A percentile compares a stretch with the other conserved stretches of the same genome.
These are phyloP conservation scores for Xylaria multiplex DNA, from an alignment of 2,329 filamentous ascomycete genomes.

Conservation along the genomic window DNA sequence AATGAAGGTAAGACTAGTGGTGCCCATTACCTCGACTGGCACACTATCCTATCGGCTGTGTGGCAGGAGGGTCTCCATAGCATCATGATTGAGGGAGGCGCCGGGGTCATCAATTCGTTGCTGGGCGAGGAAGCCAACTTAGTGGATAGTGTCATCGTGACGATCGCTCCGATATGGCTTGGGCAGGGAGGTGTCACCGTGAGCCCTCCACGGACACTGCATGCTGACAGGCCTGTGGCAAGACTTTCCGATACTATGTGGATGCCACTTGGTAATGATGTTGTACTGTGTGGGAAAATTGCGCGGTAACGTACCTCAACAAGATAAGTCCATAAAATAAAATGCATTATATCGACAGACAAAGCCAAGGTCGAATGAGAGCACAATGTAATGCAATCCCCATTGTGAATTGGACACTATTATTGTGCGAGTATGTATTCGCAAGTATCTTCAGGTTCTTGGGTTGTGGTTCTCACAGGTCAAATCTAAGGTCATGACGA, in stretches of 20 bases:
- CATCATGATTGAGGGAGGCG: constrained; percentile 94
- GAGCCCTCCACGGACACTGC: constrained; percentile 69
- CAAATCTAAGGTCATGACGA: neutral
- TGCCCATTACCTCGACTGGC: constrained; percentile 68
- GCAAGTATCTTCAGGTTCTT: neutral
- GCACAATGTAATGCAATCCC: neutral
- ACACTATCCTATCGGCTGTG: constrained; percentile 69
- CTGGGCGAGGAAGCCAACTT: constrained; percentile 70
- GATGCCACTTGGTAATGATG: constrained; percentile 83
- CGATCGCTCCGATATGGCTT: constrained; percentile 90
- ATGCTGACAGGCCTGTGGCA: constrained; percentile 66
- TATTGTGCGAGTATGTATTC: neutral
- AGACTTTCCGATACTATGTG: constrained; percentile 75
- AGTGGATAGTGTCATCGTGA: constrained; percentile 83
- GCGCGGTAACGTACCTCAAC: constrained; percentile 18
- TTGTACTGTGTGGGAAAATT: constrained; percentile 79
- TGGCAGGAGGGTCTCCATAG: constrained; percentile 71
- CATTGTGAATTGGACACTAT: neutral
- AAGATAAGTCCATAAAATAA: neutral
- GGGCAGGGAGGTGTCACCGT: constrained; percentile 84
- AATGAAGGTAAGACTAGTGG: constrained; percentile 49
- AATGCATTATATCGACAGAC: neutral
- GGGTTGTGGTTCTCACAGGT: neutral
- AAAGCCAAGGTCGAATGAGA: neutral
- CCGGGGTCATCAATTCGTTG: constrained; percentile 81